Conservation (phyloP, 345 rosid species). For the Erysimum cheiranthoides region DNA sequence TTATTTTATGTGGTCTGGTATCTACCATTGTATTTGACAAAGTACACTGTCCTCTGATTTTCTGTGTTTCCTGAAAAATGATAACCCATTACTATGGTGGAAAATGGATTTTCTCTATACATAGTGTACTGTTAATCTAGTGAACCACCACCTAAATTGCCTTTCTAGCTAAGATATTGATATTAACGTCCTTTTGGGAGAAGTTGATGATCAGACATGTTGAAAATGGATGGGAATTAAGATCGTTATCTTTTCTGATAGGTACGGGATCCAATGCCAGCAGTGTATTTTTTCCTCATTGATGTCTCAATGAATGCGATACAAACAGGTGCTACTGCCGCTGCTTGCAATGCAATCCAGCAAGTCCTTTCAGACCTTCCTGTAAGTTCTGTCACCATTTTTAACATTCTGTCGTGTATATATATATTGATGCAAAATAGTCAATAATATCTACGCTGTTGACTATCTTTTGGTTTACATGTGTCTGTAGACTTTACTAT, state of each 20-base stretch:
- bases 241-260: slow-evolving; percentile 42
- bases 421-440: neutral
- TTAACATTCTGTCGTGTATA: neutral
- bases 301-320: slow-evolving; percentile 93
- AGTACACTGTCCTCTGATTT: slow-evolving; percentile 32
- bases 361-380: slow-evolving; percentile 95
- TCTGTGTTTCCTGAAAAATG: slow-evolving; percentile 10
- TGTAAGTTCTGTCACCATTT: slow-evolving; percentile 55
- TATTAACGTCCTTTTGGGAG: slow-evolving; percentile 6
- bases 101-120: neutral
- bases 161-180: slow-evolving; percentile 18
- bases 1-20: slow-evolving; percentile 4
- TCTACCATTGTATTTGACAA: slow-evolving; percentile 19
- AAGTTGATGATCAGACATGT: slow-evolving; percentile 18
- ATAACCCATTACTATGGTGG: slow-evolving; percentile 15
- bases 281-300: slow-evolving; percentile 85
- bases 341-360: slow-evolving; percentile 87
- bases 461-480: slow-evolving; percentile 7
- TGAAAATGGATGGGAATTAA: slow-evolving; percentile 12
- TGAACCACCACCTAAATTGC: slow-evolving; percentile 11
- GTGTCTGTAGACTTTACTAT: neutral
- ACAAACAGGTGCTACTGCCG: slow-evolving; percentile 95
- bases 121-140: slow-evolving; percentile 20
- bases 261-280: slow-evolving; percentile 99
- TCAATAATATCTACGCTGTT: neutral